Evolutionary conservation across 768 basidiomycete genomes (phyloP).

Genomic region (Pleurotus eryngii): DNA sequence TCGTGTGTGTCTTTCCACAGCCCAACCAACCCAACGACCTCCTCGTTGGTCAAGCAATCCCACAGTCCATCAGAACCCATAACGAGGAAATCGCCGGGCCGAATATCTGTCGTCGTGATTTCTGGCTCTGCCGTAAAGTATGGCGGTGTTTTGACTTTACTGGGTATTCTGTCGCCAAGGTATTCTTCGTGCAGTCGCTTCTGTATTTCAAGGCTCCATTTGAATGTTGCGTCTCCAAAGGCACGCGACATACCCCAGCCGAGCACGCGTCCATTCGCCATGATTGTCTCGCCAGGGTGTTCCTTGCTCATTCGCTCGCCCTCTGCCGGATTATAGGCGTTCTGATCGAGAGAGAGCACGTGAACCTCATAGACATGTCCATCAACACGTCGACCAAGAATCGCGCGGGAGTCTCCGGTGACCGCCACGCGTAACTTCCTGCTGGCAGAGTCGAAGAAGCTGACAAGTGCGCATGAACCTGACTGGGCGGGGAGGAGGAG

Average conservation of each 20-base stretch:
- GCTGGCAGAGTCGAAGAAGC: constrained; percentile 38
- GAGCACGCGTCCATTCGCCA: constrained; percentile 34
- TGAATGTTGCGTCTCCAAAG: constrained; percentile 43
- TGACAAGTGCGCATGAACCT: constrained; percentile 43
- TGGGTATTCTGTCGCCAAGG: constrained; percentile 29
- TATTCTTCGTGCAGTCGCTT: constrained; percentile 26
- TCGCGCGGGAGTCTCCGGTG: constrained; percentile 47
- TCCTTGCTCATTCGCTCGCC: constrained; percentile 30
- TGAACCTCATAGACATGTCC: constrained; percentile 33
- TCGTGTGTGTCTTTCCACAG: constrained; percentile 21
- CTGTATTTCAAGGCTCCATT: constrained; percentile 40
- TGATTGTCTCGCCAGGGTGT: constrained; percentile 36
- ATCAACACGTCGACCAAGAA: constrained; percentile 38
- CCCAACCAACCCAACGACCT: constrained; percentile 50
- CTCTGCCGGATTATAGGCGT: constrained; percentile 34
- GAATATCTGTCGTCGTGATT: constrained; percentile 37
- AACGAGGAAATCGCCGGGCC: constrained; percentile 53
- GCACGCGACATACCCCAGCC: constrained; percentile 40
- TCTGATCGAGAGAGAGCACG: constrained; percentile 40
- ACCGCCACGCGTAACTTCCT: constrained; percentile 38
- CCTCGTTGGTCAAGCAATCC: constrained; percentile 51
- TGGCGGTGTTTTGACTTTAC: constrained; percentile 42
- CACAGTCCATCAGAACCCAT: constrained; percentile 55
- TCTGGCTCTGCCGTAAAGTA: constrained; percentile 57
- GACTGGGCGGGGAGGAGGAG: constrained; percentile 31